Conservation (phyloP, 176 grass and related monocot species). For the Oryza glumipatula region DNA sequence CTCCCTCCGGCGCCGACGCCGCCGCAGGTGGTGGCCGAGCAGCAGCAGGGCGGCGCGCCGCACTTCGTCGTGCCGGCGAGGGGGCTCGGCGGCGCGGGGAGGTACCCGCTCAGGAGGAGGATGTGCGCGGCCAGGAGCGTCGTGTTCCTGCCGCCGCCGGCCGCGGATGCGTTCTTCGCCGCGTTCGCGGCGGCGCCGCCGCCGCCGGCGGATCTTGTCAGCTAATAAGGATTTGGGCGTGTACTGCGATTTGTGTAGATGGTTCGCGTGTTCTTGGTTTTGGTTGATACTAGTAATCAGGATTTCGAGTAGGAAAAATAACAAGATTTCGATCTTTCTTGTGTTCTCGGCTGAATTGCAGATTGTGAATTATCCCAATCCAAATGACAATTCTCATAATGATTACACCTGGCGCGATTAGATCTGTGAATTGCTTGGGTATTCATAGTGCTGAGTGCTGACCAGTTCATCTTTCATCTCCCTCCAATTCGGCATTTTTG, state of each 20-base stretch:
- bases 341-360: not conserved
- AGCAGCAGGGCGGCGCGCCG: conserved; percentile 41
- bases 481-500: not conserved
- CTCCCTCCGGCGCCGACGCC: conserved; percentile 7
- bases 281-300: not conserved
- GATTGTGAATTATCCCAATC: not conserved
- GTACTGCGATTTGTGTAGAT: conserved; percentile 29
- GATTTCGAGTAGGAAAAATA: conserved; percentile 31
- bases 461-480: not conserved
- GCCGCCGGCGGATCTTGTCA: conserved; percentile 41
- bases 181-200: not conserved
- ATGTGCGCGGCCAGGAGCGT: conserved; percentile 62
- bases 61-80: conserved; percentile 48
- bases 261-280: not conserved
- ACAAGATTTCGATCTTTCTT: not conserved
- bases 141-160: conserved; percentile 50
- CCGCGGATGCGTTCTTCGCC: not conserved
- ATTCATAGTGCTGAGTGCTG: not conserved
- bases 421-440: not conserved
- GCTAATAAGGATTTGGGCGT: conserved; percentile 14
- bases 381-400: not conserved
- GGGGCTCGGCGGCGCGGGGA: conserved; percentile 32
- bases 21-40: not conserved
- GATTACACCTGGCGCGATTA: not conserved
- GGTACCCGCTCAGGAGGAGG: conserved; percentile 72